These are phyloP conservation scores for Camillea tinctor DNA, from an alignment of 2,329 filamentous ascomycete species.

Conservation along the genomic window DNA sequence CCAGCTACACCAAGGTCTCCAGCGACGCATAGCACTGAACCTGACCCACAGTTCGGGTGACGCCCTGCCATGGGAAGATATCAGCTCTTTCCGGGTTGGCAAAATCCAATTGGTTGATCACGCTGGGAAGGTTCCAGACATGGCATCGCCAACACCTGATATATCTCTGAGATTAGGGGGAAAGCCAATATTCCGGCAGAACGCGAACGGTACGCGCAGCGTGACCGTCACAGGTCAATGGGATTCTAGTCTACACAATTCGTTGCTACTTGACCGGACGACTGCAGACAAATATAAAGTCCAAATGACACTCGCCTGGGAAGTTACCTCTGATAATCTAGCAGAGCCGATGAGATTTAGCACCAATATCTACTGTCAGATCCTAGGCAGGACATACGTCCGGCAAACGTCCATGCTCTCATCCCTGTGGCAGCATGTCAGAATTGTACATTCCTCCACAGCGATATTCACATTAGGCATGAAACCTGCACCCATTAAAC, in stretches of 20 bases:
- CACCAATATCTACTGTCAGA: slow-evolving; percentile 77
- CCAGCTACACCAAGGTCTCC: slow-evolving; percentile 91
- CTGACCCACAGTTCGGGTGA: slow-evolving; percentile 91
- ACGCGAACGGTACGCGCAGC: slow-evolving; percentile 85
- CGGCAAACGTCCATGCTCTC: slow-evolving; percentile 86
- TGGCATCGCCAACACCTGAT: slow-evolving; percentile 69
- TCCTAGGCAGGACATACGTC: slow-evolving; percentile 79
- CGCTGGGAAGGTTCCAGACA: slow-evolving; percentile 79
- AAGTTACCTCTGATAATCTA: slow-evolving; percentile 78
- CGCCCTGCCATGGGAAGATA: slow-evolving; percentile 82
- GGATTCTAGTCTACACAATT: slow-evolving; percentile 92
- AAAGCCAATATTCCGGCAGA: slow-evolving; percentile 76
- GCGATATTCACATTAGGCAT: slow-evolving; percentile 84
- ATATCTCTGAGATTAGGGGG: slow-evolving; percentile 75
- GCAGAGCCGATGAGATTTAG: slow-evolving; percentile 87
- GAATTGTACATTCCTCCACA: slow-evolving; percentile 83
- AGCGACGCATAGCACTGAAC: slow-evolving; percentile 82
- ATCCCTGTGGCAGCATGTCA: slow-evolving; percentile 78
- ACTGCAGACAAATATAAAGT: slow-evolving; percentile 92
- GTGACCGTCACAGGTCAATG: slow-evolving; percentile 89
- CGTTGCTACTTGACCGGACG: slow-evolving; percentile 86
- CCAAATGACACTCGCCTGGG: slow-evolving; percentile 83
- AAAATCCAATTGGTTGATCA: slow-evolving; percentile 81
- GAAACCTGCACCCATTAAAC: slow-evolving; percentile 84
- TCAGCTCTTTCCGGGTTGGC: slow-evolving; percentile 74